These are phyloP conservation scores for Monocercomonoides exilis DNA, from an alignment of 78 protist species.

Conservation along the genomic window DNA sequence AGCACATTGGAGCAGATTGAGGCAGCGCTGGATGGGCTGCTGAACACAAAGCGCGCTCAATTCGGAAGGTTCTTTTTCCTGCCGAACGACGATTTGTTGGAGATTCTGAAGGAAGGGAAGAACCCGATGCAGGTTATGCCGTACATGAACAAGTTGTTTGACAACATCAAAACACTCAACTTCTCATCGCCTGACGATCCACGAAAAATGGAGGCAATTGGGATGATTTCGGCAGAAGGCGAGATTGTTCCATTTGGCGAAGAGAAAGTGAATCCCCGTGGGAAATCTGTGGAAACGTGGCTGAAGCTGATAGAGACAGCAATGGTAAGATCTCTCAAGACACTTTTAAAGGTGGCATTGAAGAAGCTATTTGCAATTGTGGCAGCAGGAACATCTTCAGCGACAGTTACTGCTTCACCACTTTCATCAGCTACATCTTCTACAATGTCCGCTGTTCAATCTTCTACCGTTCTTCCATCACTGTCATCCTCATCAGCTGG, in stretches of 20 bases:
- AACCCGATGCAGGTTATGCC: conserved; percentile 60
- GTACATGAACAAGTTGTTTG: conserved; percentile 57
- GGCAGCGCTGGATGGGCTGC: conserved; percentile 52
- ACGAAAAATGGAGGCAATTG: neutral
- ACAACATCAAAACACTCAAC: conserved; percentile 12
- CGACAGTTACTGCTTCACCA: neutral
- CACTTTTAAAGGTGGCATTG: conserved; percentile 7
- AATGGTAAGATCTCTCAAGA: conserved; percentile 32
- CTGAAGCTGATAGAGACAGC: conserved; percentile 33
- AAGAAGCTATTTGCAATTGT: neutral
- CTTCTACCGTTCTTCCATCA: too few species aligned
- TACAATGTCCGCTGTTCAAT: too few species aligned
- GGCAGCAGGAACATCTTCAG: neutral
- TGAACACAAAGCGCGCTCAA: conserved; percentile 53
- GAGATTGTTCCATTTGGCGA: neutral
- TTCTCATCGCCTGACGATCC: neutral
- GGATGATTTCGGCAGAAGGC: neutral
- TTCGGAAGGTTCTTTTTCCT: conserved; percentile 70
- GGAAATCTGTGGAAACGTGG: conserved; percentile 56
- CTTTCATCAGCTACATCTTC: too few species aligned
- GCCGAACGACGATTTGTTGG: conserved; percentile 69
- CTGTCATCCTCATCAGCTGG: too few species aligned
- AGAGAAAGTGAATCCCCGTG: neutral
- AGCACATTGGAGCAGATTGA: conserved; percentile 42
- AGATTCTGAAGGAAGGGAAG: conserved; percentile 56